Evolutionary conservation across 2,329 filamentous ascomycete species (phyloP).

Genomic region (Xylariaceae sp.): DNA sequence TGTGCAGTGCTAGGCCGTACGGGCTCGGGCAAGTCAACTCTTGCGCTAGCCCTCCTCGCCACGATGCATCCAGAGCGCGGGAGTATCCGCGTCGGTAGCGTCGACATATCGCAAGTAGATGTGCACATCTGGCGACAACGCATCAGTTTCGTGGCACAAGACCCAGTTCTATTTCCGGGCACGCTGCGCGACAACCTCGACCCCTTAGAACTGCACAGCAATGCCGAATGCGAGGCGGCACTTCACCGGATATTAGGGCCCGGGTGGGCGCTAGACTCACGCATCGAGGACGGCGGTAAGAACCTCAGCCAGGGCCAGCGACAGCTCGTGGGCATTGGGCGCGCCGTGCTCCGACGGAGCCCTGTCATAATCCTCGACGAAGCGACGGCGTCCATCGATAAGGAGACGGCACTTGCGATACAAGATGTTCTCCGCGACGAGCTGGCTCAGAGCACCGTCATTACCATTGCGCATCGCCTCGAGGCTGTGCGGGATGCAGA

Average conservation of each 20-base stretch:
- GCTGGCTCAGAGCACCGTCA: conserved; percentile 53
- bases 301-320: conserved; percentile 61
- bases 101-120: conserved; percentile 51
- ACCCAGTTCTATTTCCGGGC: conserved; percentile 58
- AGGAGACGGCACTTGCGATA: conserved; percentile 53
- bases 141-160: conserved; percentile 61
- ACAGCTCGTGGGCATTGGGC: conserved; percentile 57
- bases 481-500: conserved; percentile 58
- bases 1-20: conserved; percentile 75
- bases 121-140: conserved; percentile 53
- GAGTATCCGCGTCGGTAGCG: conserved; percentile 49
- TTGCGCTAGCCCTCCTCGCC: conserved; percentile 56
- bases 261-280: conserved; percentile 45
- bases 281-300: conserved; percentile 56
- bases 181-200: conserved; percentile 63
- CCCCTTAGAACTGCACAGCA: conserved; percentile 56
- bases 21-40: conserved; percentile 80
- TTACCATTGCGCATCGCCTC: conserved; percentile 62
- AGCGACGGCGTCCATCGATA: conserved; percentile 61
- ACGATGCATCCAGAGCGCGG: conserved; percentile 51
- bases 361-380: conserved; percentile 62
- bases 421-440: conserved; percentile 55
- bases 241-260: conserved; percentile 57
- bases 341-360: conserved; percentile 56
- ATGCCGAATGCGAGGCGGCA: conserved; percentile 46